A percentile compares a stretch with the other conserved stretches of the same genome.
Evolutionary conservation across 306 rosid genomes (phyloP).

Genomic region (Quercus agrifolia): DNA sequence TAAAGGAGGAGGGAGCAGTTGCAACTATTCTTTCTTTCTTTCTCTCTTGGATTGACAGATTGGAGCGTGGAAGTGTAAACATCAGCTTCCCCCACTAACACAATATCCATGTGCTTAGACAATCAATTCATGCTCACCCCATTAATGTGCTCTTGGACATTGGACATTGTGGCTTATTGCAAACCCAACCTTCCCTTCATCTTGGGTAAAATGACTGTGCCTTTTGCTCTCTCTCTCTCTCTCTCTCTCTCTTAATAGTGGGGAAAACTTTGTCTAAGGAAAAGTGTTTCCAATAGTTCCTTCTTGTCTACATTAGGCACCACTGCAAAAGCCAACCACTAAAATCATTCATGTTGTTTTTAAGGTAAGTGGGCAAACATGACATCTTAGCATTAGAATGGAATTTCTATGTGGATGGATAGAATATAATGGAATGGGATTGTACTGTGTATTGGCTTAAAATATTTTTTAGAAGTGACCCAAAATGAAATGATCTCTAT

Average conservation of each 20-base stretch:
- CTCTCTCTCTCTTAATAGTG: conserved; percentile 27
- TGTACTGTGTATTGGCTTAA: conserved; percentile 28
- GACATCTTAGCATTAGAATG: conserved; percentile 22
- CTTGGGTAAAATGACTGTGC: conserved; percentile 47
- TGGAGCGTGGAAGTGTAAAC: conserved; percentile 50
- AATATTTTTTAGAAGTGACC: conserved; percentile 18
- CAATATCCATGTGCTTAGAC: conserved; percentile 58
- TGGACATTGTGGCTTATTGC: conserved; percentile 52
- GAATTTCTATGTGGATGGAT: conserved; percentile 31
- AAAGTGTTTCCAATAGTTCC: conserved; percentile 42
- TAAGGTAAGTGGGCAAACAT: conserved; percentile 48
- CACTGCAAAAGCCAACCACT: conserved; percentile 33
- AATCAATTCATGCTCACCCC: conserved; percentile 44
- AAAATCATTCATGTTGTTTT: conserved; percentile 26
- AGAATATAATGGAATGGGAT: conserved; percentile 19
- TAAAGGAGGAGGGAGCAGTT: conserved; percentile 24
- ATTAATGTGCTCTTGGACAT: conserved; percentile 51
- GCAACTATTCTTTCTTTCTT: conserved; percentile 28
- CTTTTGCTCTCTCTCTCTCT: conserved; percentile 6
- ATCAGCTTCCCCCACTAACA: conserved; percentile 59
- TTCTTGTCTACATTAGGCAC: conserved; percentile 49
- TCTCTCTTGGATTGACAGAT: conserved; percentile 30
- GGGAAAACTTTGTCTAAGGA: conserved; percentile 45
- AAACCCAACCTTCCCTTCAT: conserved; percentile 42
- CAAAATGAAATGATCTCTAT: conserved; percentile 24